These are phyloP conservation scores for Dactylonectria estremocensis DNA, from an alignment of 2,329 filamentous ascomycete genomes.

Conservation along the genomic window DNA sequence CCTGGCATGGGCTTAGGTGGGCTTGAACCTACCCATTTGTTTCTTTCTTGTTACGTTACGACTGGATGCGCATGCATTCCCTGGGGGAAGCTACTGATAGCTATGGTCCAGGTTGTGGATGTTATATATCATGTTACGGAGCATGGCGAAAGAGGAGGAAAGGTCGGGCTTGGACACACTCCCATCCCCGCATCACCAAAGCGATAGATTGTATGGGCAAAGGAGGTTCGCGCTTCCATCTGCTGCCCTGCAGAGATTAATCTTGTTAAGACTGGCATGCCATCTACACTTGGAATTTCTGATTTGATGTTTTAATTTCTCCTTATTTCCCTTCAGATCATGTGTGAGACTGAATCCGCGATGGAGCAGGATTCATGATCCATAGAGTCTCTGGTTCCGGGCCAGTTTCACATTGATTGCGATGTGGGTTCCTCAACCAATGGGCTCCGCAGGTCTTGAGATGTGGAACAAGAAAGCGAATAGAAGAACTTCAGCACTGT, in stretches of 20 bases:
- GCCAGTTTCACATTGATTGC: background rate
- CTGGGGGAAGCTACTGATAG: conserved; percentile 47
- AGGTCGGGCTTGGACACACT: conserved; percentile 37
- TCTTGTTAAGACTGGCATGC: conserved; percentile 51
- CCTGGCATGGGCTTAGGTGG: conserved; percentile 28
- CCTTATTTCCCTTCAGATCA: conserved; percentile 11
- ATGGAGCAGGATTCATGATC: background rate
- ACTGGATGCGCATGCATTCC: conserved; percentile 37
- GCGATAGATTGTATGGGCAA: conserved; percentile 57
- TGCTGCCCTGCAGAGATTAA: conserved; percentile 51
- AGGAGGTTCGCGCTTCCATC: conserved; percentile 55
- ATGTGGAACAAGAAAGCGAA: conserved; percentile 10
- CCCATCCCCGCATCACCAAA: conserved; percentile 46
- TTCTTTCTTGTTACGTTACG: conserved; percentile 32
- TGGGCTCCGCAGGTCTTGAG: conserved; percentile 2
- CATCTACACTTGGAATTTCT: conserved; percentile 36
- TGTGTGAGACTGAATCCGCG: conserved; percentile 15
- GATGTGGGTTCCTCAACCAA: background rate
- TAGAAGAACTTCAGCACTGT: background rate
- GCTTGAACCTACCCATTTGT: conserved; percentile 32
- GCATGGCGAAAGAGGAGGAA: conserved; percentile 47
- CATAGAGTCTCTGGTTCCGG: background rate
- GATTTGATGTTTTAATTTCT: conserved; percentile 24
- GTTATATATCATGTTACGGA: conserved; percentile 44
- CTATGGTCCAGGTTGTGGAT: conserved; percentile 32